Base-by-base conservation (phyloP, 495 filamentous ascomycete species). In the Aspergillus incahuasiensis region DNA sequence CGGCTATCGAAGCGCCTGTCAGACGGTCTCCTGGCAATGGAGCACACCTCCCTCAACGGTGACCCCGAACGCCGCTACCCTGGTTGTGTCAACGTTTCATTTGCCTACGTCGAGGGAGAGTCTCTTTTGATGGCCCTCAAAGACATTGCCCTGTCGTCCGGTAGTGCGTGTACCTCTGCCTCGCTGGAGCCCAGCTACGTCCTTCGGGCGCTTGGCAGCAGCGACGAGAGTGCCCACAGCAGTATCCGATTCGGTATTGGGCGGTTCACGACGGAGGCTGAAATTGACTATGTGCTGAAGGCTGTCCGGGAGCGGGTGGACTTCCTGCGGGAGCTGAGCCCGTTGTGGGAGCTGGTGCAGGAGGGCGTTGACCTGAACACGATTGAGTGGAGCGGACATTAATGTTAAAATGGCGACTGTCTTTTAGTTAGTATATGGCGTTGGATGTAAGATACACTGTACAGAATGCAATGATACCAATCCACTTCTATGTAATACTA, bases 341-440 rank as follows among this genome's bases (percentile, higher is more conserved):
- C 94, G 49, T 73, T 99, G 60, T 99, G 94, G 94, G 94, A 99
- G 74, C 71, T 99, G 56, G 94, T 99, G 12, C 95, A 99, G 73
- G 95, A 97, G 71, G 94, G 94, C 2, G 80, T 97, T 60, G 94
- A 94, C 60, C 73, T 99, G 67, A 91, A 92, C 71, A 96, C 89
- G 49, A 99, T 99, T 67, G 86, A 99, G 74, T 99, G 94, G 94
- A 94, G 87, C 61, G 90, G 95, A 74, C 95, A 96, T 69, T 96
- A 67, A 42, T 32, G 8, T 32, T 18, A 50, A 25, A 19, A 5
- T 15, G 32, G 8, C 32, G 32, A 9, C 13, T 35, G 32, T 35
- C 32, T 35, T 47, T 47, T 47, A 32, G 13, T 28, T 28, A 18
- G 16, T 68, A 65, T 54, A 64, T 58, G 71, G 71, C 71, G 71